These are phyloP conservation scores for Aspergillus quadricinctus DNA, from an alignment of 2,329 filamentous ascomycete genomes.

Conservation along the genomic window DNA sequence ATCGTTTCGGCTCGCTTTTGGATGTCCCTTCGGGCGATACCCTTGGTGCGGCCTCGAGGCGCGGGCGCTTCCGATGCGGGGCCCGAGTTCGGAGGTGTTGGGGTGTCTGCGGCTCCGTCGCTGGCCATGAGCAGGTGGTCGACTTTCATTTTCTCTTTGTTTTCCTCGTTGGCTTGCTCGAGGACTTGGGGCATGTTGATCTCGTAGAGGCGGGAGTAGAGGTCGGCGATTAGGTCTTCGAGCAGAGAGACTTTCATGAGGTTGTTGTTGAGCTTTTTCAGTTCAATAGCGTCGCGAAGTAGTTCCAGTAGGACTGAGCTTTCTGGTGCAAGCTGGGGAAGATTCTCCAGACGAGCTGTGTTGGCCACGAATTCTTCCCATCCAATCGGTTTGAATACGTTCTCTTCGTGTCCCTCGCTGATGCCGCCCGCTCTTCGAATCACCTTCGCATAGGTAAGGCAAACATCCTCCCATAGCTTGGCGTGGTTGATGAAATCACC, in stretches of 20 bases:
- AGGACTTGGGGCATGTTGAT: constrained; percentile 36
- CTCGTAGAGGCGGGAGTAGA: constrained; percentile 62
- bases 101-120: constrained; percentile 27
- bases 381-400: constrained; percentile 59
- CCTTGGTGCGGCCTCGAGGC: constrained; percentile 47
- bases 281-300: constrained; percentile 62
- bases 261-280: constrained; percentile 77
- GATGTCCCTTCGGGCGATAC: constrained; percentile 57
- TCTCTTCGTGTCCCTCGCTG: constrained; percentile 59
- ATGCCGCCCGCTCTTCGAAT: constrained; percentile 56
- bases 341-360: constrained; percentile 56
- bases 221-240: constrained; percentile 90
- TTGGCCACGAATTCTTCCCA: constrained; percentile 62
- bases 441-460: constrained; percentile 54
- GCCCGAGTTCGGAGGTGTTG: constrained; percentile 26
- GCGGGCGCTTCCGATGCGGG: constrained; percentile 33
- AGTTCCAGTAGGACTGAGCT: constrained; percentile 53
- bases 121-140: constrained; percentile 43
- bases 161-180: constrained; percentile 41
- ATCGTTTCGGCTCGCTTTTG: constrained; percentile 57
- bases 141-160: constrained; percentile 45
- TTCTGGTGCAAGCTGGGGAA: constrained; percentile 50
- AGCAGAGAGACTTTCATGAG: constrained; percentile 81
- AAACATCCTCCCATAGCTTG: constrained; percentile 60
- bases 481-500: constrained; percentile 66